Conservation (phyloP, 441 rosid genomes). For the Theobroma grandiflorum region DNA sequence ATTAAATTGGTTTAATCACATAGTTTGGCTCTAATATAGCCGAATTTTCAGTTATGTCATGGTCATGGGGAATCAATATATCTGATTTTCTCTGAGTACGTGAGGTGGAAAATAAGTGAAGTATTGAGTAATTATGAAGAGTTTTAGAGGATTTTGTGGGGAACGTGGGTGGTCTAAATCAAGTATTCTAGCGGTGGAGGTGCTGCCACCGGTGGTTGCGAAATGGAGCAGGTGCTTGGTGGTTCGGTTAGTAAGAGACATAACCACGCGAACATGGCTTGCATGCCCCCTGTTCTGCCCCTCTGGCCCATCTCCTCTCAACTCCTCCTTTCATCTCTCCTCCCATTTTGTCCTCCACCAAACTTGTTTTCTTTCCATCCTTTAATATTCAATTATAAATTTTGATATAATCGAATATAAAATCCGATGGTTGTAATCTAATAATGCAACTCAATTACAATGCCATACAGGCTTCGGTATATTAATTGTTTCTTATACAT, state of each 20-base stretch:
- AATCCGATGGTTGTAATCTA: too few species aligned
- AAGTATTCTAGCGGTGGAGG: neutral
- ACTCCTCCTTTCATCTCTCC: neutral
- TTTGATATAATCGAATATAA: neutral
- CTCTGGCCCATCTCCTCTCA: neutral
- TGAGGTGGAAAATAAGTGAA: neutral
- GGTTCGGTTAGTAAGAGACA: slow-evolving; percentile 50
- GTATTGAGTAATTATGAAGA: neutral
- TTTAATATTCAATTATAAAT: neutral
- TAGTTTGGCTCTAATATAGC: neutral
- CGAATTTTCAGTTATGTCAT: neutral
- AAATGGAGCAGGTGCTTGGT: slow-evolving; percentile 24
- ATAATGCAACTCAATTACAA: neutral
- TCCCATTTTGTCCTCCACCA: neutral
- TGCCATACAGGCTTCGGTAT: too few species aligned
- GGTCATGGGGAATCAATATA: too few species aligned
- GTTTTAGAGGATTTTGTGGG: neutral
- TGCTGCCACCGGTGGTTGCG: neutral
- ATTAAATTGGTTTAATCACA: neutral
- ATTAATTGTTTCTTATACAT: neutral
- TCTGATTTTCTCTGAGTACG: neutral
- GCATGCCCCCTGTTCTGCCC: neutral
- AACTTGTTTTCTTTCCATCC: neutral
- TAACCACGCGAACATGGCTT: slow-evolving; percentile 29
- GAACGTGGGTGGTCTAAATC: neutral